Evolutionary conservation across 2,329 filamentous ascomycete genomes (phyloP).

Genomic region (Fusarium keratoplasticum): DNA sequence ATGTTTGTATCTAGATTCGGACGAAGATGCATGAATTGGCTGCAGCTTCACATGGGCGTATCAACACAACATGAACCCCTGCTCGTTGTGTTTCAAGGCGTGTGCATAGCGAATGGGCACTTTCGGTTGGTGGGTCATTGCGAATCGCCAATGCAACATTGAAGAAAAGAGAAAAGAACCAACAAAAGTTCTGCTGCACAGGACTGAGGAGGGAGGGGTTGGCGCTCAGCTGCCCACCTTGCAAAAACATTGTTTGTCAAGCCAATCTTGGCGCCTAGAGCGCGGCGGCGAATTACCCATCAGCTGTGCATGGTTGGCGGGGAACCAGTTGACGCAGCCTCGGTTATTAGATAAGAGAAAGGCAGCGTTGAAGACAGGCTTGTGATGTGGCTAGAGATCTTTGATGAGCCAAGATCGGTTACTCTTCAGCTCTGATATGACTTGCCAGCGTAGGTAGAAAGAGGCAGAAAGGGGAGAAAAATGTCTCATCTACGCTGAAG

Average conservation of each 20-base stretch:
- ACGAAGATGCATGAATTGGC: neutral
- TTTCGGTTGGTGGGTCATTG: slow-evolving; percentile 1
- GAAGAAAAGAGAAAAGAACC: neutral
- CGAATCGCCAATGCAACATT: neutral
- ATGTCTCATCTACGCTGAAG: neutral
- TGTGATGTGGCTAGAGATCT: neutral
- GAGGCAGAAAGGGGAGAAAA: neutral
- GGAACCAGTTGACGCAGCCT: neutral
- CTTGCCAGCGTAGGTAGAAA: neutral
- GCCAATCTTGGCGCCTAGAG: neutral
- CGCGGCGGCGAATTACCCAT: neutral
- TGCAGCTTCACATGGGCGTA: neutral
- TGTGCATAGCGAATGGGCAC: neutral
- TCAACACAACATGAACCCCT: neutral
- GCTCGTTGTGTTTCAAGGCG: neutral
- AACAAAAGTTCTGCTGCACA: slow-evolving; percentile 12
- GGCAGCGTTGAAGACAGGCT: neutral
- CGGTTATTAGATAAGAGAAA: neutral
- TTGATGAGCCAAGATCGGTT: neutral
- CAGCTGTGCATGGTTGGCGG: neutral
- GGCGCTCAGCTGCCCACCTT: neutral
- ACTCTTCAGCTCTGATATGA: neutral
- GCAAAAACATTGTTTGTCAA: neutral
- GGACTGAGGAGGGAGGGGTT: neutral
- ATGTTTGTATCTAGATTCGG: slow-evolving; percentile 16